Percentiles rank a stretch among this genome's conserved stretches.
Evolutionary conservation across 2,329 filamentous ascomycete species (phyloP).

Genomic region (Penicillium sp.): DNA sequence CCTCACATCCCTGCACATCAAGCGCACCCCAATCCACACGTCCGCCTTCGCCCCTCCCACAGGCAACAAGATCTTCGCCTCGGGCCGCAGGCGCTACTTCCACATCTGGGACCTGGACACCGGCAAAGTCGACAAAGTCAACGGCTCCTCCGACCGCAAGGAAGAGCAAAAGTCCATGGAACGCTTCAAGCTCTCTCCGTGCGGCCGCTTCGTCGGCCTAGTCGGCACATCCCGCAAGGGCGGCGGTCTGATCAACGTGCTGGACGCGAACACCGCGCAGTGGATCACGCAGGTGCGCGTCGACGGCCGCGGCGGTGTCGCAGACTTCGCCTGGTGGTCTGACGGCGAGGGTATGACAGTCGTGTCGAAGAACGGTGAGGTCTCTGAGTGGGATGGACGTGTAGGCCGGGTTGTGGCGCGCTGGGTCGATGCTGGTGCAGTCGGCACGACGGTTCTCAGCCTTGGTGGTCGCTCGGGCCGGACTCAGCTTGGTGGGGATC

Average conservation of each 20-base stretch:
- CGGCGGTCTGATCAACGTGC: constrained; percentile 81
- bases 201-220: constrained; percentile 80
- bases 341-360: constrained; percentile 78
- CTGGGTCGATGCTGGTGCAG: constrained; percentile 87
- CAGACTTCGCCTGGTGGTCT: constrained; percentile 91
- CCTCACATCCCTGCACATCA: constrained; percentile 84
- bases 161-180: constrained; percentile 90
- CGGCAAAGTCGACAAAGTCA: constrained; percentile 78
- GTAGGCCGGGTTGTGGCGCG: constrained; percentile 68
- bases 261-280: constrained; percentile 76
- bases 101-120: constrained; percentile 88
- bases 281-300: constrained; percentile 82
- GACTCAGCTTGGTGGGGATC: constrained; percentile 63
- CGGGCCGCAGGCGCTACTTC: constrained; percentile 84
- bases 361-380: constrained; percentile 79
- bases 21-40: constrained; percentile 76
- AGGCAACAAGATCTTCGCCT: constrained; percentile 80
- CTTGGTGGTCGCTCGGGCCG: constrained; percentile 58
- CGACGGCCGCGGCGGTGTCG: constrained; percentile 77
- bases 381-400: constrained; percentile 81
- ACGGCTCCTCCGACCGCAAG: constrained; percentile 64
- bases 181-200: constrained; percentile 79
- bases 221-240: constrained; percentile 77
- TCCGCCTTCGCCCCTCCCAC: constrained; percentile 72
- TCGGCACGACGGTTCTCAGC: constrained; percentile 77